Evolutionary conservation across 495 filamentous ascomycete species (phyloP), one percentile per base, ranked within the genome.

Genomic region (Neurospora tetrasperma): DNA sequence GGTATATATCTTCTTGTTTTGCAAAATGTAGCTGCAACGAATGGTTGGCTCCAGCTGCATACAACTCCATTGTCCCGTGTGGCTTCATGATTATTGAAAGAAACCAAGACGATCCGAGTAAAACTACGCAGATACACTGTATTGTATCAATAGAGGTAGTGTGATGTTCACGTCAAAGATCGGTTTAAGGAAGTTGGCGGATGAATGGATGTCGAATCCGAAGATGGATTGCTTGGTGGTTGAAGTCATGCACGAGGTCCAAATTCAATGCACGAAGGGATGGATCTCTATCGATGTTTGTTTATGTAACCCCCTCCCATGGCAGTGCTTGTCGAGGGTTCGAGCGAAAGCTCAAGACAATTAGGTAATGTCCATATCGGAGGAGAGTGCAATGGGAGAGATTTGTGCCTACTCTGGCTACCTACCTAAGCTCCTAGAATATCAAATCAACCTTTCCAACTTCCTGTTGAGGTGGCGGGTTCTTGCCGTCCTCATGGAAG

Each of bases 31-130:
- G 78, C 74, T 87, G 85, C 48, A 76, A 76, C 83, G 83, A 87
- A 59, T 84, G 83, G 75, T 88, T 88, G 78, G 84, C 83, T 54
- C 86, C 86, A n/a, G 83, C 72, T 70, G 82, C 86, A 70, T 83
- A 85, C 14, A 88, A 75, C 73, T 85, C 80, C 85, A 85, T 86
- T 66, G 23, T 59, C 14, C 48, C 20, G 20, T 6, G 11, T 14
- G 12, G 48, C 5, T 59, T 59, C 20, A 46, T 41, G 18, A 71
- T 14, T 11, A 16, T 4, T 8, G 12, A 27, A 39, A 43, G 7
- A 7, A 27, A 12, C 7, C n/a, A 27, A 20, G 35, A 42, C 9
- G 11, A 6, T 18, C 9, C 27, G 0, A 66, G 54, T 18, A 31
- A 35, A 66, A 8, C 14, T 18, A 35, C 12, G 5, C 48, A 14